These are phyloP conservation scores for Colletotrichum tropicale DNA, from an alignment of 2,329 filamentous ascomycete species.

Conservation along the genomic window DNA sequence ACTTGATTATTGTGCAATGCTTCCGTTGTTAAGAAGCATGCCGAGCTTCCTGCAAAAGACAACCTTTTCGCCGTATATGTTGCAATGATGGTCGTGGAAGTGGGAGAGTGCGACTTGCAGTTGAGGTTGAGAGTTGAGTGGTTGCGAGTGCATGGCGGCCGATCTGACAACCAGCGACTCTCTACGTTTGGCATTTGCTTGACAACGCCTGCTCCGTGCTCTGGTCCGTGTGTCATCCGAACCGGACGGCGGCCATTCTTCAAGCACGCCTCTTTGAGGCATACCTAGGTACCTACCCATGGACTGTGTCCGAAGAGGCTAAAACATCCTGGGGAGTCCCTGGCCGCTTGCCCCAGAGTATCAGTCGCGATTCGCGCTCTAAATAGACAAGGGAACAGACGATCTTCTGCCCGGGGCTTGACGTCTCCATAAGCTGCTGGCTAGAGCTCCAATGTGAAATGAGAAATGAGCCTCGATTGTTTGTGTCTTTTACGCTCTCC, in stretches of 20 bases:
- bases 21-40: neutral
- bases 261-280: constrained; percentile 6
- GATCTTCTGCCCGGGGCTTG: constrained; percentile 7
- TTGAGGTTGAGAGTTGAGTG: neutral
- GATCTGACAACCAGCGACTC: neutral
- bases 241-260: constrained; percentile 13
- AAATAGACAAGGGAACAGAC: constrained; percentile 11
- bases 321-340: constrained; percentile 18
- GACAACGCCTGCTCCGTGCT: neutral
- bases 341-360: constrained; percentile 7
- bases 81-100: neutral
- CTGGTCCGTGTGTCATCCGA: constrained; percentile 15
- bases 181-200: neutral
- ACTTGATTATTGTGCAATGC: neutral
- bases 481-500: neutral
- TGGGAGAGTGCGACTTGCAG: neutral
- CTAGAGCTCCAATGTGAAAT: neutral
- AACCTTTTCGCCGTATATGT: neutral
- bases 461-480: neutral
- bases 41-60: neutral
- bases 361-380: constrained; percentile 17
- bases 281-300: neutral
- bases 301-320: constrained; percentile 11
- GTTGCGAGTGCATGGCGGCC: neutral
- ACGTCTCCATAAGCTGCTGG: neutral